Evolutionary conservation across 2,329 filamentous ascomycete species (phyloP), one percentile per base, ranked within the genome.

Genomic region (Alternaria solani): DNA sequence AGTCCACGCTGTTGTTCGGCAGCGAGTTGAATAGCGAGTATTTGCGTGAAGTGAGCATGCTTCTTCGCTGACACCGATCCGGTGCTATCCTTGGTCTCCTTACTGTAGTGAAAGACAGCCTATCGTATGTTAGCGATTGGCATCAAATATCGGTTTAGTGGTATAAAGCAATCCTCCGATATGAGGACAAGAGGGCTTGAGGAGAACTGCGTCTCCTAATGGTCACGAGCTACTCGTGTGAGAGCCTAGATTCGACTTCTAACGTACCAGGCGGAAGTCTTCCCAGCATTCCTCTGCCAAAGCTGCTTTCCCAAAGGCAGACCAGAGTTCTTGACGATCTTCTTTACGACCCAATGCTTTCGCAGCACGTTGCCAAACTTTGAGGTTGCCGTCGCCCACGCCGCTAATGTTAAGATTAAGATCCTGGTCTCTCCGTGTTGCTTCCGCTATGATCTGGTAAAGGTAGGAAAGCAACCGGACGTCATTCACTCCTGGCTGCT

Each of bases 261-360:
- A 26, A 67, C 72, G 14, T 70, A 78, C 76, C 38, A 62, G 64
- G 39, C 72, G 70, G 32, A 71, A 75, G 64, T 78, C 75, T 38
- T 77, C 74, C 75, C 75, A 78, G 52, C 70, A 76, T 41, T 70
- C 69, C 43, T 71, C 68, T 18, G 63, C 61, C 63, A 75, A 68
- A n/a, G 76, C 72, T 43, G 51, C 61, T 16, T 61, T 60, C 25
- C 74, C 76, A 12, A 77, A 57, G 7, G 54, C 49, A 38, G 73
- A 70, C 73, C 73, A 77, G 5, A 75, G 30, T 4, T 70, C 64
- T 41, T 69, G 58, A 38, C 71, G 70, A 26, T 66, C 71, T 51
- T 65, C 67, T 34, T 65, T 68, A 11, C 56, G 71, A 20, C 52
- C 25, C 32, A 73, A 62, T n/a, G 60, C 52, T 47, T 72, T 73